Evolutionary conservation across 2,329 filamentous ascomycete species (phyloP), one percentile per base, ranked within the genome.

Genomic region (Elsinoe ampelina): DNA sequence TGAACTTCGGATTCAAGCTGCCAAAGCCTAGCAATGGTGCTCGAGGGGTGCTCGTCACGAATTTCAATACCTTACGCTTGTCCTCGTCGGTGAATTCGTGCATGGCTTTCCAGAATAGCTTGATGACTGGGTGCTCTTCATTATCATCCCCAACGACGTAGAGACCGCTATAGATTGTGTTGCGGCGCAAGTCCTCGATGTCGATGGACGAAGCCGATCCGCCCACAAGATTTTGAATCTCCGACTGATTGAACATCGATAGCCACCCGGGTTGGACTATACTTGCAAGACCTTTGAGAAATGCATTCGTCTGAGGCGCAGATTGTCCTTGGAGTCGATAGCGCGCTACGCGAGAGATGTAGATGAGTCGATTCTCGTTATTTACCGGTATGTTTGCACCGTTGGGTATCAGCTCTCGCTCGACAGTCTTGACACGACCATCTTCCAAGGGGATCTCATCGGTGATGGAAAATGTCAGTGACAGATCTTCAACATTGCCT

Each of bases 241-340:
- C 93, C 2, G 83, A 83, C 69, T 96, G 92, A 70, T 98, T 98
- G 77, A 98, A 98, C 93, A 98, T 97, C 65, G 86, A 90, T 3
- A 98, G 80, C 93, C 93, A 98, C 2, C 83, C 82, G 0, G 92
- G 91, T 58, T 91, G 86, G 62, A 98, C 93, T 67, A 98, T 95
- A 61, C 85, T 79, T 19, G 87, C 83, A 1, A 98, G 81, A 0
- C 93, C 93, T 57, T 83, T 83, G 6, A 98, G 79, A 69, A 98
- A 98, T 1, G 90, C 89, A 19, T 83, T 80, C 0, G 91, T 96
- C 67, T 96, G 90, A n/a, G 78, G 73, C 51, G 80, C 80, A 1
- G 89, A 87, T 67, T 97, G 93, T 1, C 81, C 78, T 57, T 90
- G 84, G 0, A 98, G 82, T 10, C 91, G 86, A 69, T 97, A 91